These are phyloP conservation scores for Dysphania ambrosioides DNA, from an alignment of 148 eudicot genomes.

Conservation along the genomic window DNA sequence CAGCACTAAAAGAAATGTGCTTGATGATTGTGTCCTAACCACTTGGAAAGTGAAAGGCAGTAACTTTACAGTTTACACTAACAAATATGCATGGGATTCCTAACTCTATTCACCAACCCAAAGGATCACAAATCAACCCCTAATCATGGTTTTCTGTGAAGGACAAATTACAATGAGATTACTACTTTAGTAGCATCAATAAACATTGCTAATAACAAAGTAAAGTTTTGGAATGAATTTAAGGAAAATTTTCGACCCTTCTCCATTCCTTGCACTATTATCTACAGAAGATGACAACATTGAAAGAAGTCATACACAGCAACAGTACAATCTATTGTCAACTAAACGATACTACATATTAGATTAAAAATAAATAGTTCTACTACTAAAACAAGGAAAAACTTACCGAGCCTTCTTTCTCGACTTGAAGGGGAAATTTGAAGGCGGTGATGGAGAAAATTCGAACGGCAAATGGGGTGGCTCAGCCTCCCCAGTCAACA, in stretches of 20 bases:
- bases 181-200: slow-evolving; percentile 9
- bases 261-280: slow-evolving; percentile 22
- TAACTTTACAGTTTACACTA: slow-evolving; percentile 23
- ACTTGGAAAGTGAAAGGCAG: slow-evolving; percentile 38
- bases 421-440: slow-evolving; percentile 71
- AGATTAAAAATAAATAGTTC: slow-evolving; percentile 18
- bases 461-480: slow-evolving; percentile 90
- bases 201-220: slow-evolving; percentile 13
- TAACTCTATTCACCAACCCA: slow-evolving; percentile 24
- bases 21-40: slow-evolving; percentile 47
- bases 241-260: slow-evolving; percentile 19
- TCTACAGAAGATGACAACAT: slow-evolving; percentile 31
- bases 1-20: slow-evolving; percentile 40
- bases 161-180: slow-evolving; percentile 17
- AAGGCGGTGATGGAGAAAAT: slow-evolving; percentile 94
- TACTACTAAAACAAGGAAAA: slow-evolving; percentile 15
- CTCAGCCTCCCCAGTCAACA: slow-evolving; percentile 72
- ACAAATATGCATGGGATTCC: slow-evolving; percentile 63
- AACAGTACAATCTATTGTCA: slow-evolving; percentile 26
- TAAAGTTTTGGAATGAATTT: slow-evolving; percentile 23
- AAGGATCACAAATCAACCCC: slow-evolving; percentile 26
- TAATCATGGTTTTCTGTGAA: slow-evolving; percentile 40
- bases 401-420: slow-evolving; percentile 76
- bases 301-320: slow-evolving; percentile 28
- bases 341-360: slow-evolving; percentile 17